Evolutionary conservation across 2,329 filamentous ascomycete genomes (phyloP), one percentile per base, ranked within the genome.

Genomic region (Microdochium paspali): DNA sequence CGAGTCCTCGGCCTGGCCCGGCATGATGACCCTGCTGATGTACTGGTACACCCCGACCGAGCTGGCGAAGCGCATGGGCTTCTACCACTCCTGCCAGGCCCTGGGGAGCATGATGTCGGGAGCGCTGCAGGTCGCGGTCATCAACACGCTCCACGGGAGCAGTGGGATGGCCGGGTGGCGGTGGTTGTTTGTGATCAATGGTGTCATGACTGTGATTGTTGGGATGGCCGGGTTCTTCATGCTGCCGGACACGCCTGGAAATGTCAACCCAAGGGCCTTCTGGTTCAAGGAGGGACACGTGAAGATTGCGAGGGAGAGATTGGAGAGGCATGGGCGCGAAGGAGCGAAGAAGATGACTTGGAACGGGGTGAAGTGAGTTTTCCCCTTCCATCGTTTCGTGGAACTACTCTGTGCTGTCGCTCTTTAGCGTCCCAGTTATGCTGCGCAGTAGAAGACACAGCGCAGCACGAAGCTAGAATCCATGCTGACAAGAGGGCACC

Each of bases 161-260:
- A 59, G 55, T 3, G 74, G 73, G 0, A 63, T 76, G 53, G 61
- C 71, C 0, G 74, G 74, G 0, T 77, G 74, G 73, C 58, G 68
- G 24, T 73, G 70, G 74, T 60, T 79, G 0, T 81, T 79, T 46
- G 68, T 80, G 23, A 76, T 80, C 40, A 77, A 79, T 49, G 75
- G 71, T 1, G 63, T 77, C 24, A 79, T 79, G 59, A 76, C 72
- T 1, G 64, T 79, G 2, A 68, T 71, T 0, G 69, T 78, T 10
- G 74, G 74, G 0, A 46, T 74, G 2, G 65, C 72, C 2, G 76
- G 76, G 0, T 77, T 72, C 53, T 56, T 77, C 35, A 69, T 79
- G 25, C 51, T 66, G 24, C 69, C 69, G 1, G 69, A 69, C 15
- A 62, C 71, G 10, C 69, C 69, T 0, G 67, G 66, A 30, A 60